Conservation (phyloP, 192 early-diverging fungal species). For the Backusella circina region DNA sequence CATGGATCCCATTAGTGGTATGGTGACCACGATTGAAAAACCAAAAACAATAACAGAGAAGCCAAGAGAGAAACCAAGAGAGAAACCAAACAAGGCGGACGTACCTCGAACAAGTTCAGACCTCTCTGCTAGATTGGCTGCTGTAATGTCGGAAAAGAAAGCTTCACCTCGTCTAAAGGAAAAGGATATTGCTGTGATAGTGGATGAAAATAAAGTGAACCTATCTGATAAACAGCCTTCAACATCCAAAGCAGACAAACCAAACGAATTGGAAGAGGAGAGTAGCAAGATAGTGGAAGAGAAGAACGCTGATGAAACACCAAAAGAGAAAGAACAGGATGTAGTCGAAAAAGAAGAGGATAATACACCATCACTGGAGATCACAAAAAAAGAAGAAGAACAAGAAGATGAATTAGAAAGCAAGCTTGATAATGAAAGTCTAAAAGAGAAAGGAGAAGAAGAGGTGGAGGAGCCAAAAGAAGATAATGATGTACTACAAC, state of each 20-base stretch:
- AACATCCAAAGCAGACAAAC: background rate
- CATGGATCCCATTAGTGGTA: slow-evolving; percentile 49
- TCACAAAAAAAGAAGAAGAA: background rate
- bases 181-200: background rate
- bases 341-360: background rate
- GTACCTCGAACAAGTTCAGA: slow-evolving; percentile 35
- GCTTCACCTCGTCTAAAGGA: background rate
- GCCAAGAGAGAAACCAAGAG: background rate
- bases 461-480: background rate
- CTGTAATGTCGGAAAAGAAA: slow-evolving; percentile 41
- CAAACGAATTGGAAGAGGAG: background rate
- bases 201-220: background rate
- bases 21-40: slow-evolving; percentile 38
- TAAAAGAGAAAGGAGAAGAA: background rate
- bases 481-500: background rate
- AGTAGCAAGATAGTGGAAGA: background rate
- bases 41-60: slow-evolving; percentile 12
- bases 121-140: slow-evolving; percentile 43
- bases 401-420: background rate
- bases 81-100: background rate
- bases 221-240: background rate
- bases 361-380: background rate
- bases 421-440: background rate
- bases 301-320: background rate
- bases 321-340: background rate